Evolutionary conservation across 257 asterid genomes (phyloP).

Genomic region (Penstemon eatonii): DNA sequence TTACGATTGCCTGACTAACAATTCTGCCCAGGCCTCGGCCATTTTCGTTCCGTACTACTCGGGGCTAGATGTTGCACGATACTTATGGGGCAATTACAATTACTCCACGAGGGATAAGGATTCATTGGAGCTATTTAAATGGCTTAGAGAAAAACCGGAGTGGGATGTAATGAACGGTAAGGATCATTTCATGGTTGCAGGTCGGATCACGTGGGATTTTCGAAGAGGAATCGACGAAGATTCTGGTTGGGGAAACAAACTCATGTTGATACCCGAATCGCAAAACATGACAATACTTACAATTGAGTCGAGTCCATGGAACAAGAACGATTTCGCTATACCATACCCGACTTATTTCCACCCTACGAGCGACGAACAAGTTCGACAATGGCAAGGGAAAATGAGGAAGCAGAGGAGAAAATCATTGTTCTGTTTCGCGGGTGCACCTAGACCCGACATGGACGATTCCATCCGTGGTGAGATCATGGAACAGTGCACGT

Average conservation of each 20-base stretch:
- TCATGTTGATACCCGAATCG: conserved; percentile 65
- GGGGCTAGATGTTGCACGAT: conserved; percentile 69
- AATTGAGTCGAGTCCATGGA: conserved; percentile 87
- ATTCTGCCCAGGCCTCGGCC: conserved; percentile 63
- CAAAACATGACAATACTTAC: conserved; percentile 67
- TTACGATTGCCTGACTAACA: conserved; percentile 67
- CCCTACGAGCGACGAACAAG: conserved; percentile 54
- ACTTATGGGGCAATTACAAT: conserved; percentile 43
- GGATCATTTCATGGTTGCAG: conserved; percentile 76
- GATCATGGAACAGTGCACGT: conserved; percentile 69
- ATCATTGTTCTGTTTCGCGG: conserved; percentile 61
- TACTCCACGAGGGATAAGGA: conserved; percentile 46
- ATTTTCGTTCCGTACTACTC: conserved; percentile 72
- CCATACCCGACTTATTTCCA: conserved; percentile 93
- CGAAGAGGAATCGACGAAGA: conserved; percentile 46
- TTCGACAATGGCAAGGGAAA: conserved; percentile 54
- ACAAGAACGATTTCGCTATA: conserved; percentile 69
- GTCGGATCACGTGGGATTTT: conserved; percentile 85
- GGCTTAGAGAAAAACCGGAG: conserved; percentile 49
- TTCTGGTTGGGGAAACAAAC: conserved; percentile 73
- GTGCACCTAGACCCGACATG: conserved; percentile 69
- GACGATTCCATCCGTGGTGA: conserved; percentile 59
- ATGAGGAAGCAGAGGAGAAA: conserved; percentile 51
- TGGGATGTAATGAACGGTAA: conserved; percentile 64
- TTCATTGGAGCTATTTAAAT: conserved; percentile 31